Evolutionary conservation across 2,329 filamentous ascomycete genomes (phyloP).

Genomic region (Cladorrhinum sp.): DNA sequence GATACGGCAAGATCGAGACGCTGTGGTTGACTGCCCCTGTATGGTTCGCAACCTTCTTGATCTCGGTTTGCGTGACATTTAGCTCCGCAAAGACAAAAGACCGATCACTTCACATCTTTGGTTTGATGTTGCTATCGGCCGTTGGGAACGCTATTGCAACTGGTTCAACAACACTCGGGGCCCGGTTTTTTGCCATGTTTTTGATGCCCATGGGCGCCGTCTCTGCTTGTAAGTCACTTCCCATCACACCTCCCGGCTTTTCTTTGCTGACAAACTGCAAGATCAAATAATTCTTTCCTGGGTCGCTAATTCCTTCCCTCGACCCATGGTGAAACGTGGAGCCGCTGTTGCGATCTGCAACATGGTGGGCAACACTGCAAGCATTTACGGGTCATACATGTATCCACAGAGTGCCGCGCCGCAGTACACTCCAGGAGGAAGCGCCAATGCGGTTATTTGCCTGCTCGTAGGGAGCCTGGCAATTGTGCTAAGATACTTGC

Average conservation of each 20-base stretch:
- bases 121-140: slow-evolving; percentile 49
- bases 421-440: slow-evolving; percentile 52
- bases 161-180: slow-evolving; percentile 46
- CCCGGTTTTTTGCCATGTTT: slow-evolving; percentile 62
- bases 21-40: slow-evolving; percentile 57
- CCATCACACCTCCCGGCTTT: not conserved
- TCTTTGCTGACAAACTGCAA: slow-evolving; percentile 15
- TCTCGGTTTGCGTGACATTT: slow-evolving; percentile 53
- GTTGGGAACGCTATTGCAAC: slow-evolving; percentile 56
- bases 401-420: slow-evolving; percentile 41
- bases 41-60: slow-evolving; percentile 54
- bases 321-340: slow-evolving; percentile 64
- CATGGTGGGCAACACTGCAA: slow-evolving; percentile 59
- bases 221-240: slow-evolving; percentile 38
- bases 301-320: slow-evolving; percentile 68
- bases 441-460: slow-evolving; percentile 60
- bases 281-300: slow-evolving; percentile 61
- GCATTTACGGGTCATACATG: slow-evolving; percentile 48
- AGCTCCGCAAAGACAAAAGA: slow-evolving; percentile 53
- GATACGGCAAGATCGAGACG: slow-evolving; percentile 52
- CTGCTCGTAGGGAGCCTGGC: slow-evolving; percentile 57
- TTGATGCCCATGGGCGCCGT: slow-evolving; percentile 56
- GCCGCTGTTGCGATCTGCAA: slow-evolving; percentile 65
- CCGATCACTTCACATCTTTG: slow-evolving; percentile 54
- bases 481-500: slow-evolving; percentile 48